Conservation (phyloP, 2,329 filamentous ascomycete genomes). For the Tolypocladium nubicola region DNA sequence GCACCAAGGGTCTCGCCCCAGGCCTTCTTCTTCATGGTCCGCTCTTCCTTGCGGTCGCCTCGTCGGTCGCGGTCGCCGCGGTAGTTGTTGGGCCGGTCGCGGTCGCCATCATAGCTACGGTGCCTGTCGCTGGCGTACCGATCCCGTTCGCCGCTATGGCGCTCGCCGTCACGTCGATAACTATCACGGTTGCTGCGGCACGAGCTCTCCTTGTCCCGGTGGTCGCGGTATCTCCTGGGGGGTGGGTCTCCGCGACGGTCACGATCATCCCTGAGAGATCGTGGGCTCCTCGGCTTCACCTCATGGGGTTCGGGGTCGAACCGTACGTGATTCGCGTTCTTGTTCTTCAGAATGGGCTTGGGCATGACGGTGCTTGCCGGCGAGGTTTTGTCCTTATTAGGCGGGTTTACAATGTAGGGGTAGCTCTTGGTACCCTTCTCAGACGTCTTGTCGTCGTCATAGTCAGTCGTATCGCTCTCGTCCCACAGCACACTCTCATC, state of each 20-base stretch:
- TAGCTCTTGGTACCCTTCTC: constrained; percentile 21
- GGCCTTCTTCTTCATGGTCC: constrained; percentile 29
- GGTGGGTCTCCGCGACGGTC: constrained; percentile 12
- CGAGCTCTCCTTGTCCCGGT: constrained; percentile 14
- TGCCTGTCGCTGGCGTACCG: constrained; percentile 9
- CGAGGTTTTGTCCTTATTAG: constrained; percentile 20
- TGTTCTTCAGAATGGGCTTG: constrained; percentile 53
- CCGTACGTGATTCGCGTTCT: constrained; percentile 44
- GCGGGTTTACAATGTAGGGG: constrained; percentile 26
- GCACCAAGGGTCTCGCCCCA: constrained; percentile 45
- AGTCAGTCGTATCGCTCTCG: constrained; percentile 20
- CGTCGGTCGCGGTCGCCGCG: constrained; percentile 27
- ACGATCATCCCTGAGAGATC: constrained; percentile 20
- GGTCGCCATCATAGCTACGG: constrained; percentile 18
- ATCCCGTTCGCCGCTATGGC: constrained; percentile 17
- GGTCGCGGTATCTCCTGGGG: constrained; percentile 13
- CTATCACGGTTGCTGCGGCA: constrained; percentile 9
- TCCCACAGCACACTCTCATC: constrained; percentile 19
- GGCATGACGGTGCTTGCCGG: constrained; percentile 28
- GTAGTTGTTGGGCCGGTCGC: constrained; percentile 29
- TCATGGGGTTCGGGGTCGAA: constrained; percentile 40
- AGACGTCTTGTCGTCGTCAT: constrained; percentile 20
- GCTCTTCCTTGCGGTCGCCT: constrained; percentile 25
- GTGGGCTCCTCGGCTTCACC: constrained; percentile 21
- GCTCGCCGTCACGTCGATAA: constrained; percentile 15